Percentiles rank a stretch among this genome's conserved stretches.
Evolutionary conservation across 2,329 filamentous ascomycete genomes (phyloP).

Genomic region (Emmonsiellopsis sp.): DNA sequence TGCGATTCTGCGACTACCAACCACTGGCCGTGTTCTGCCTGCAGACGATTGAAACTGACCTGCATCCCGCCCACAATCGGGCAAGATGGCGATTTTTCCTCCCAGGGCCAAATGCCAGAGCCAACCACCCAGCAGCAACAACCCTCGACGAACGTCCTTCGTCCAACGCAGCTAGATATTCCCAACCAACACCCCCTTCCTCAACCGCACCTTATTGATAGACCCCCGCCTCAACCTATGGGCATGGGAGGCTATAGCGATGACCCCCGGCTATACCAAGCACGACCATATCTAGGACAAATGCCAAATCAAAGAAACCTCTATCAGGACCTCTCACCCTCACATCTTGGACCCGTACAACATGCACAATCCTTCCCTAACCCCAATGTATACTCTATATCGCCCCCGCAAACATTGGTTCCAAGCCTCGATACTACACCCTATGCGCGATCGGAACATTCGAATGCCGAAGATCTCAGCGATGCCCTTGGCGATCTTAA

Average conservation of each 20-base stretch:
- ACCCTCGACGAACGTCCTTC: neutral
- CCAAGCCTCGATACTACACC: conserved; percentile 35
- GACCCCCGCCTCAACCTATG: conserved; percentile 9
- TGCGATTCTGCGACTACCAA: conserved; percentile 96
- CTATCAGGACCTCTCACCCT: conserved; percentile 23
- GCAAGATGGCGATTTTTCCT: conserved; percentile 50
- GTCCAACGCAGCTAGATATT: conserved; percentile 7
- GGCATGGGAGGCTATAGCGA: conserved; percentile 31
- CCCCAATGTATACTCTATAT: neutral
- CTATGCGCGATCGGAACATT: conserved; percentile 53
- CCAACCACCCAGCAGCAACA: conserved; percentile 8
- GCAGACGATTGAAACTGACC: conserved; percentile 81
- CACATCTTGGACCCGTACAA: neutral
- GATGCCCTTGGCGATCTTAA: conserved; percentile 79
- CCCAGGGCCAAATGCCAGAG: conserved; percentile 21
- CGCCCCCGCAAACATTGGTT: conserved; percentile 19
- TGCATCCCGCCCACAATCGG: conserved; percentile 82
- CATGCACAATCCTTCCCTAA: conserved; percentile 1
- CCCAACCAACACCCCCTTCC: conserved; percentile 39
- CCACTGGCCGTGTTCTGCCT: conserved; percentile 94
- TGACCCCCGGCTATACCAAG: conserved; percentile 29
- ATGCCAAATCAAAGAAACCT: conserved; percentile 20
- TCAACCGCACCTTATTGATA: conserved; percentile 30
- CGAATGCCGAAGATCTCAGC: conserved; percentile 62
- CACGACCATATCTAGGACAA: conserved; percentile 23